Base-by-base conservation (phyloP, 805 yeast genomes). In the Sugiyamaella valdiviana region DNA sequence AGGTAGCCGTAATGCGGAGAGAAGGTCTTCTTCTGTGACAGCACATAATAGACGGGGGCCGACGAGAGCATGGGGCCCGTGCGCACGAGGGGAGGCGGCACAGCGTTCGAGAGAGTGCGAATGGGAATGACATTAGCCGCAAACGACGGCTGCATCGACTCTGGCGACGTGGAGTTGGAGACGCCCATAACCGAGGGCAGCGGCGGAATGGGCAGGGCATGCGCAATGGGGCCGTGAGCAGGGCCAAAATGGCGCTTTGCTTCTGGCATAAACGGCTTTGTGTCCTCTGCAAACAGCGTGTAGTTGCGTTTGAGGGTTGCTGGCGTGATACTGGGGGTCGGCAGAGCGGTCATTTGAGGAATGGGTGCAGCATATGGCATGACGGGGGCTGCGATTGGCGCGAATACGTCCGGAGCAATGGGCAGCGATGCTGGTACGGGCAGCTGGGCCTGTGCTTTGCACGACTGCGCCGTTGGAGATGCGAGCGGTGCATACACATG, bases 1-100 rank as follows among this genome's bases (percentile, higher is more conserved):
- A 48, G 22, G 36, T 20, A 32, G 19, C 53, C 53, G 39, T 48
- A 43, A 35, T 44, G 53, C 14, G 53, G 53, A n/a, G 53, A 51
- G 22, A 48, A 44, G 15, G 48, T 48, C 37, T 51, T 48, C 36
- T 45, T 22, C 44, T 51, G 50, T 21, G 51, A 42, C 2, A 51
- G 21, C 29, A 51, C 49, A 32, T 51, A 48, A 39, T 51, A 51
- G 32, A 39, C 42, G 40, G 47, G 47, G 24, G 45, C 41, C n/a
- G 52, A 15, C 21, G 40, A 48, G 24, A 26, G 32, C 32, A 26
- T 3, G 32, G 32, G 32, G 14, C 32, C 32, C 3, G 32, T 12
- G 32, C 14, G 32, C 2, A 26, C 32, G 7, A 26, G 32, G n/a
- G 32, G 32, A 3, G 32, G n/a, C 32, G 32, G 32, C 32, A 26